Base-by-base conservation (phyloP, 1,139 yeast genomes). In the Saccharomyces pastorianus region DNA sequence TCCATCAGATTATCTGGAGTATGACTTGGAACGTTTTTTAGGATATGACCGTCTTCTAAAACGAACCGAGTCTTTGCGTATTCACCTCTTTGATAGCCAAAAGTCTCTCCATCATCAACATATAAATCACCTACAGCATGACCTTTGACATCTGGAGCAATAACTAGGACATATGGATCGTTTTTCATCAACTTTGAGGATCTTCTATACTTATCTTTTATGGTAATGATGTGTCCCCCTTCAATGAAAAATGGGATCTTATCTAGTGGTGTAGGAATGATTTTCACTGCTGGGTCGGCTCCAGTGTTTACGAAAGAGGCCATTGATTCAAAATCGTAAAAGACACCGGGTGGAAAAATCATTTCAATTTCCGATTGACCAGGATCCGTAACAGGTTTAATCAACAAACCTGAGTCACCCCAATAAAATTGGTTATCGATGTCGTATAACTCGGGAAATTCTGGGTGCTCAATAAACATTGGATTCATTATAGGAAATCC, bases 341-440 rank as follows among this genome's bases (percentile, higher is more conserved):
- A 82, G 2, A 76, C 63, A 26, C 76, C 75, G 55, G 83, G 87
- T 0, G 98, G 96, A 44, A 93, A 66, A 55, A 78, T 76, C 25
- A 91, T 71, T 0, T 73, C 68, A 1, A 79, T 77, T 0, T 69
- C 56, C 0, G 65, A 62, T 1, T 78, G 79, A 6, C 75, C 80
- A 60, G 82, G 82, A 2, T 77, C 79, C 2, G 88, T 82, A 1
- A 93, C 83, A 3, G 99, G 99, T 64, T 86, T 88, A 1, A 87
- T 90, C 58, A 93, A 67, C 25, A 93, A 68, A 0, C 95, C 95
- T 11, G 84, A 75, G 54, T 76, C 72, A 17, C 96, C 96, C 31
- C 93, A 61, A 64, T 81, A 88, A 70, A 91, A 93, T 68, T 90
- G 85, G 71, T 93, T 95, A 58, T 93, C 97, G 51, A 90, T 76